A percentile compares a stretch with the other conserved stretches of the same genome.
Conservation (phyloP, 2,329 filamentous ascomycete genomes). For the Nectriaceae sp. region DNA sequence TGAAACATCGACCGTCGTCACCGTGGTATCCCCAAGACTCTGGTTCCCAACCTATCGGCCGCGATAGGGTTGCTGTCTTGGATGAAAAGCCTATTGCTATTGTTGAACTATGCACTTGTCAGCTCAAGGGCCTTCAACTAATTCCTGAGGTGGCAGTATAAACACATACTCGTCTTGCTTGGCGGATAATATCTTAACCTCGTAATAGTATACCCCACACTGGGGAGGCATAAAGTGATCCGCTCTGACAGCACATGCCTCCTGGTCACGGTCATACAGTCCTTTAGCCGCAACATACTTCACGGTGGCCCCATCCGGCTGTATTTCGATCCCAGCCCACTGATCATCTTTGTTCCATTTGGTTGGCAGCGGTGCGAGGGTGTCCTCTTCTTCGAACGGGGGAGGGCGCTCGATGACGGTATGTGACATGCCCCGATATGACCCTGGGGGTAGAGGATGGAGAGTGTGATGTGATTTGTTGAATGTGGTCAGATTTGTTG, state of each 20-base stretch:
- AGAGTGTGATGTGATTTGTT: conserved; percentile 32
- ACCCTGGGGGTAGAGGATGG: conserved; percentile 42
- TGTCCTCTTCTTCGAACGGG: conserved; percentile 57
- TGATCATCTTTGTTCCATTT: conserved; percentile 83
- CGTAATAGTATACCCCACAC: conserved; percentile 94
- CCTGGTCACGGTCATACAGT: conserved; percentile 60
- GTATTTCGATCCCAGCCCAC: conserved; percentile 70
- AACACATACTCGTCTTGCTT: conserved; percentile 57
- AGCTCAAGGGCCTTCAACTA: not conserved
- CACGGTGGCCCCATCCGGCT: conserved; percentile 73
- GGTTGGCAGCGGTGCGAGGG: conserved; percentile 70
- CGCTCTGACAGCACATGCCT: conserved; percentile 80
- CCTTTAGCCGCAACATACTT: conserved; percentile 54
- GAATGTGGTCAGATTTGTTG: conserved; percentile 51
- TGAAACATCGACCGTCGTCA: conserved; percentile 65
- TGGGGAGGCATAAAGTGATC: conserved; percentile 86
- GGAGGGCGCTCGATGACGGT: conserved; percentile 80
- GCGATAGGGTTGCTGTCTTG: conserved; percentile 52
- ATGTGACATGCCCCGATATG: conserved; percentile 77
- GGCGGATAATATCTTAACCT: conserved; percentile 58
- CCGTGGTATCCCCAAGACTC: conserved; percentile 71
- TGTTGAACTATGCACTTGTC: conserved; percentile 47
- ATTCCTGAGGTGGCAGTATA: not conserved
- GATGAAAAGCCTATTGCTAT: conserved; percentile 65
- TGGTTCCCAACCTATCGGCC: conserved; percentile 67